Evolutionary conservation across 2,329 filamentous ascomycete species (phyloP).

Genomic region (Stachybotrys chartarum): DNA sequence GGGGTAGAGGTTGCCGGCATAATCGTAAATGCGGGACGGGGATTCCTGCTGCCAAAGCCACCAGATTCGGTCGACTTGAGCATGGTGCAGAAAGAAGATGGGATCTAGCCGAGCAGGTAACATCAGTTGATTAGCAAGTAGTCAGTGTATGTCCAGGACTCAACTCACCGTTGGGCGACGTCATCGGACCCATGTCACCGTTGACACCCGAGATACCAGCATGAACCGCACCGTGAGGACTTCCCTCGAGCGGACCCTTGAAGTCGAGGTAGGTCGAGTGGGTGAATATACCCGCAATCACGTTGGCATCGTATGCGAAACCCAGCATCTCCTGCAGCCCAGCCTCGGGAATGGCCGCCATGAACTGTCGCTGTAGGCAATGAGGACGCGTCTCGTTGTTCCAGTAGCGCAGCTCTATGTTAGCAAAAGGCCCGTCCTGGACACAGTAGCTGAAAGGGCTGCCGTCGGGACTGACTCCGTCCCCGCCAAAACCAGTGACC

Average conservation of each 20-base stretch:
- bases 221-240: neutral
- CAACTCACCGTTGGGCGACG: neutral
- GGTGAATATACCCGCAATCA: neutral
- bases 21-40: neutral
- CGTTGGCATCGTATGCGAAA: neutral
- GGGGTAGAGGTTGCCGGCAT: neutral
- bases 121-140: neutral
- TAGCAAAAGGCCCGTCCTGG: neutral
- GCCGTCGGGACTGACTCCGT: neutral
- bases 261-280: neutral
- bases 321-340: neutral
- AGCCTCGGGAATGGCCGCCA: neutral
- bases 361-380: neutral
- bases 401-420: neutral
- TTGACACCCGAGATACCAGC: neutral
- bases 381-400: neutral
- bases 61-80: constrained; percentile 4
- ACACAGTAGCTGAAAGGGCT: constrained; percentile 1
- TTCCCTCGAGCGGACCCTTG: neutral
- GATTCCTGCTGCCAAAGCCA: constrained; percentile 6
- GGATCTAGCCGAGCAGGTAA: neutral
- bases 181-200: neutral
- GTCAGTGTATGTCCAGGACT: neutral
- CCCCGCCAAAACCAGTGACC: neutral
- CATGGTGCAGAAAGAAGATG: constrained; percentile 4